phyloP scores from a whole-genome alignment of 2,329 filamentous ascomycete genomes.

The Monilinia laxa region DNA sequence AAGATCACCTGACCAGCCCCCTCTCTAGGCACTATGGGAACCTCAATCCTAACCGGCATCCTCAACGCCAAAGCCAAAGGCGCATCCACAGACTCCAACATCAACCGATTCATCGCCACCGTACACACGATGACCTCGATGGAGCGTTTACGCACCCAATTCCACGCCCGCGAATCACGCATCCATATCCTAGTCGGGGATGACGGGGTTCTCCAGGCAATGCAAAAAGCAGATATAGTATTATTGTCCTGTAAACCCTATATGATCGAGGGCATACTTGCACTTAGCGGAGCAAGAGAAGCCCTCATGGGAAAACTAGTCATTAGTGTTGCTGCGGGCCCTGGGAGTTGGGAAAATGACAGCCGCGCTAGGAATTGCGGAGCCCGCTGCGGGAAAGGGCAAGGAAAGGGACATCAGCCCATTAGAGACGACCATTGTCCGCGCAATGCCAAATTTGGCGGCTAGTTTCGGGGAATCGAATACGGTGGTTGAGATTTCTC shows the following conservation, averaged over 20 bases:
- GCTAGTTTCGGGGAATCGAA: conserved; percentile 76
- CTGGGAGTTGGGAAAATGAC: conserved; percentile 66
- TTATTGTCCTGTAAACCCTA: conserved; percentile 81
- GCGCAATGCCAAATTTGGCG: conserved; percentile 84
- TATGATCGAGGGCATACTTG: conserved; percentile 67
- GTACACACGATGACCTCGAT: conserved; percentile 45
- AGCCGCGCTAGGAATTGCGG: conserved; percentile 57
- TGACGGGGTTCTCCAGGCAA: conserved; percentile 60
- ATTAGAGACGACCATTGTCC: conserved; percentile 51
- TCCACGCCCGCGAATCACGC: conserved; percentile 35
- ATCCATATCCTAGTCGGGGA: conserved; percentile 46
- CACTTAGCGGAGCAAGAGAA: conserved; percentile 64
- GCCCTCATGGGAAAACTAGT: conserved; percentile 78
- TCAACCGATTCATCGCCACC: conserved; percentile 45
- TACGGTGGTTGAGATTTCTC: conserved; percentile 61
- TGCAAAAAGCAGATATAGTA: conserved; percentile 69
- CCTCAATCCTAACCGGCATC: conserved; percentile 35
- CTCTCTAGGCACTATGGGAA: conserved; percentile 34
- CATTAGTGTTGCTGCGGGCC: conserved; percentile 76
- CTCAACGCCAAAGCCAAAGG: conserved; percentile 29
- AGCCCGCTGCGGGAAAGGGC: conserved; percentile 25
- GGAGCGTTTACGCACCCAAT: conserved; percentile 39
- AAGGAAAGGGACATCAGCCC: conserved; percentile 45
- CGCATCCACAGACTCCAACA: conserved; percentile 24
- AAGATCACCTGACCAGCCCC: not conserved